A percentile compares a stretch with the other conserved stretches of the same genome.
phyloP scores from a whole-genome alignment of 768 basidiomycete genomes.

The Suillus hirtellus region DNA sequence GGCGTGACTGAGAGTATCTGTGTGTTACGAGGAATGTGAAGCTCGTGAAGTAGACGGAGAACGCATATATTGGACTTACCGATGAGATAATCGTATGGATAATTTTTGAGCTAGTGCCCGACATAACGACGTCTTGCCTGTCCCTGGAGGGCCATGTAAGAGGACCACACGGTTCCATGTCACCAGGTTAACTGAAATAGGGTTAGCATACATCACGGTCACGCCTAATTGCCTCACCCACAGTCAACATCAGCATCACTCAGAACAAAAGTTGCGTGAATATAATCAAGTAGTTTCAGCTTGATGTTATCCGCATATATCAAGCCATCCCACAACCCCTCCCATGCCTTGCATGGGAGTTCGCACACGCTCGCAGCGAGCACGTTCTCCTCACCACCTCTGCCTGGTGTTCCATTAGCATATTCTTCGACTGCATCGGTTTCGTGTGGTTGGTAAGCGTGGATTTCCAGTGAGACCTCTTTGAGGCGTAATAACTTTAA shows the following conservation, averaged over 20 bases:
- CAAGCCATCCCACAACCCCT: slow-evolving; percentile 91
- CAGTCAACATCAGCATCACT: slow-evolving; percentile 87
- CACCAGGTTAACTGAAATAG: slow-evolving; percentile 74
- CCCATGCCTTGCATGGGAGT: slow-evolving; percentile 79
- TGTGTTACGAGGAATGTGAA: slow-evolving; percentile 6
- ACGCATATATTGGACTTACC: slow-evolving; percentile 44
- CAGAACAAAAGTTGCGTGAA: slow-evolving; percentile 91
- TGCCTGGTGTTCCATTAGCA: slow-evolving; percentile 52
- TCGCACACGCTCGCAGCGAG: slow-evolving; percentile 91
- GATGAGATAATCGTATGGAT: slow-evolving; percentile 83
- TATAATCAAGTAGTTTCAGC: slow-evolving; percentile 85
- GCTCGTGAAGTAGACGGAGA: slow-evolving; percentile 8
- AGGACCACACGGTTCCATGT: slow-evolving; percentile 96
- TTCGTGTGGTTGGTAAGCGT: slow-evolving; percentile 84
- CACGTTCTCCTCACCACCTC: slow-evolving; percentile 65
- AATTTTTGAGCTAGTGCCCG: slow-evolving; percentile 95
- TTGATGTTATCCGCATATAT: slow-evolving; percentile 88
- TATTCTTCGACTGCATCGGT: slow-evolving; percentile 74
- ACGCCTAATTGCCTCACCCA: slow-evolving; percentile 38
- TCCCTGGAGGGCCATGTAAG: slow-evolving; percentile 95
- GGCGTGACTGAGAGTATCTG: slow-evolving; percentile 83
- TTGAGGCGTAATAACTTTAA: slow-evolving; percentile 53
- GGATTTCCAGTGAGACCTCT: slow-evolving; percentile 70
- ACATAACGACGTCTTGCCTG: slow-evolving; percentile 95
- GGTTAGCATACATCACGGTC: slow-evolving; percentile 11